Evolutionary conservation across 805 yeast genomes (phyloP).

Genomic region (Cyberlindnera lachancei): DNA sequence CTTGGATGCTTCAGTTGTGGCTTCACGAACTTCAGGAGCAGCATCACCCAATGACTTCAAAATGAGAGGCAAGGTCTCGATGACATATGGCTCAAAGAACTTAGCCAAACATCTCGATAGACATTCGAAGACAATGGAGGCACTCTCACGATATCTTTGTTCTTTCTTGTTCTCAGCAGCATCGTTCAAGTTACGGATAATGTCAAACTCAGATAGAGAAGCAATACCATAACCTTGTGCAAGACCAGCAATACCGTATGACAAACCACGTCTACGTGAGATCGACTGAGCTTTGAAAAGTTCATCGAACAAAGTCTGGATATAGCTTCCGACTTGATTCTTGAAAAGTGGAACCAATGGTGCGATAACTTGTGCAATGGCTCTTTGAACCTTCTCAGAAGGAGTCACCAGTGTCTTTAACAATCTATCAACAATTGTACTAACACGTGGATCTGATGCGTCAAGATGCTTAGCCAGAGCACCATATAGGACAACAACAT

Average conservation of each 20-base stretch:
- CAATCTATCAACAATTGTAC: constrained; percentile 58
- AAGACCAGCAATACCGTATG: constrained; percentile 92
- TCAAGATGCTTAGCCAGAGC: constrained; percentile 81
- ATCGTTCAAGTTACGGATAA: constrained; percentile 65
- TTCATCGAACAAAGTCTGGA: constrained; percentile 52
- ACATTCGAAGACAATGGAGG: constrained; percentile 78
- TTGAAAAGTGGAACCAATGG: constrained; percentile 64
- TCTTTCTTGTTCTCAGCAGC: constrained; percentile 86
- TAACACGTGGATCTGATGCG: constrained; percentile 56
- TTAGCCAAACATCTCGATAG: constrained; percentile 70
- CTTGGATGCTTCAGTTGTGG: constrained; percentile 82
- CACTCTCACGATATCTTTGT: constrained; percentile 73
- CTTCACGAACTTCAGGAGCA: constrained; percentile 77
- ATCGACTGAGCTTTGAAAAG: constrained; percentile 44
- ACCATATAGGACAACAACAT: constrained; percentile 83
- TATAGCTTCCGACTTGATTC: constrained; percentile 41
- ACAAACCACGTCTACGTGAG: constrained; percentile 76
- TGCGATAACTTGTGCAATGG: constrained; percentile 79
- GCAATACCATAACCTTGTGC: constrained; percentile 85
- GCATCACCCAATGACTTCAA: constrained; percentile 81
- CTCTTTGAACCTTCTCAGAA: constrained; percentile 83
- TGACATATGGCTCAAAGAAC: constrained; percentile 88
- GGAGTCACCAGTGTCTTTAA: constrained; percentile 76
- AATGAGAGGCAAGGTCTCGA: constrained; percentile 78
- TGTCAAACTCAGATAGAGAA: constrained; percentile 66